Base-by-base conservation (phyloP, 495 filamentous ascomycete genomes). In the Penicillium pulvis region DNA sequence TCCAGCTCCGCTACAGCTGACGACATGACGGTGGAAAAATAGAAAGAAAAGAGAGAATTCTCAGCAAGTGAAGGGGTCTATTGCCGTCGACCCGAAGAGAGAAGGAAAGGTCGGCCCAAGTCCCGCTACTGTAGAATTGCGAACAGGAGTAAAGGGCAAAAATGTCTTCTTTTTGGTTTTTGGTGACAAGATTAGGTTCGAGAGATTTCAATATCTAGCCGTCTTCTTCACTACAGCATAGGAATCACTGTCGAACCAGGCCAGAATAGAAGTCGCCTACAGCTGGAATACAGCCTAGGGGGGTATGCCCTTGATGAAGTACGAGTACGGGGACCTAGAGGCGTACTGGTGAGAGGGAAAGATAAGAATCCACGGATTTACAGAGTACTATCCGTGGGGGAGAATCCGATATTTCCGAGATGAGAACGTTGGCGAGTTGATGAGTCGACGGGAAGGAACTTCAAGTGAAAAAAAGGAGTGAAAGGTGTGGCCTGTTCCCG, bases 1-100 rank as follows among this genome's bases (percentile, higher is more conserved):
- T 96, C 94, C 79, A 98, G 79, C 70, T 98, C 93, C 79, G 86
- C 87, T 87, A 97, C 87, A 68, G 84, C 87, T 57, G 90, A 85
- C 56, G 89, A 86, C 89, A 93, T 92, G 58, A 50, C 26, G 20
- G 20, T 23, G 20, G 52, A 26, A 53, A 33, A 56, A 57, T 56
- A 61, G 57, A 47, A 53, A 53, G 50, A 48, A 42, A 51, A 55
- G 62, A 59, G 61, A 64, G 55, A 36, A 23, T 35, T 19, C 19
- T 52, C 59, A 54, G 55, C 43, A 35, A 55, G 58, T 51, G 30
- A n/a, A 49, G 31, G 31, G 23, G 26, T 43, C 51, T 43, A 54
- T 11, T 44, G 36, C 36, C 20, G 52, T 55, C 42, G 53, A 54
- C 51, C 23, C 16, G 23, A 23, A 23, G 20, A 23, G 20, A 43